Evolutionary conservation across 2,329 filamentous ascomycete genomes (phyloP), one percentile per base, ranked within the genome.

Genomic region (Penicillium sp.): DNA sequence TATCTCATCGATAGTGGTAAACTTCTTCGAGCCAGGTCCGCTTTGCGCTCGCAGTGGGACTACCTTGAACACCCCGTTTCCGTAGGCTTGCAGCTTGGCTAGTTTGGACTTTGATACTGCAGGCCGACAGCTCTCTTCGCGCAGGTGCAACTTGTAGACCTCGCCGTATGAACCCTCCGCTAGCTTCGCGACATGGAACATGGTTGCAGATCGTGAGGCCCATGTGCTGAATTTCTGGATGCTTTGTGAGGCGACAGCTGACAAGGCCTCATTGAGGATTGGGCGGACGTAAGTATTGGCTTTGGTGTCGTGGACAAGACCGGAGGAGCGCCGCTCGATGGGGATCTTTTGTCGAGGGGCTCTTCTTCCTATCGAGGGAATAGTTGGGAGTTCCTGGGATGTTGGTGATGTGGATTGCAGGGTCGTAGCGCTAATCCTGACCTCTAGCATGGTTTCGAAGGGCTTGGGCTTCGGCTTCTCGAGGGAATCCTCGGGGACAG

Each of bases 141-240:
- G 64, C n/a, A 73, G 42, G 14, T 73, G 49, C 20, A 84, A 66
- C 10, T 80, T 78, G 61, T 83, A 84, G 3, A 85, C 81, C 58
- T 84, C 81, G 44, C 79, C 80, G 58, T 82, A 85, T 1, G 80
- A 82, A 1, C 82, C 82, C 62, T 85, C 81, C 7, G 80, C 81
- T 28, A 85, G 77, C 55, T 85, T 85, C 7, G 71, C 69, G 32
- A 84, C 72, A 29, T 72, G 60, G 52, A 72, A 64, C 56, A 68
- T 60, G 28, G 61, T 63, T 5, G 61, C 67, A 3, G 66, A 67
- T 10, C 66, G 61, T 3, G 63, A 59, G 8, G 69, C 68, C 69
- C 69, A 72, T 9, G 63, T 62, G 35, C 50, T 52, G 40, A 72
- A 72, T 34, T 62, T 66, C 35, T 71, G 69, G 8, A 71, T 62